Conservation (phyloP, 805 yeast species). For the Clavispora carvajalis region DNA sequence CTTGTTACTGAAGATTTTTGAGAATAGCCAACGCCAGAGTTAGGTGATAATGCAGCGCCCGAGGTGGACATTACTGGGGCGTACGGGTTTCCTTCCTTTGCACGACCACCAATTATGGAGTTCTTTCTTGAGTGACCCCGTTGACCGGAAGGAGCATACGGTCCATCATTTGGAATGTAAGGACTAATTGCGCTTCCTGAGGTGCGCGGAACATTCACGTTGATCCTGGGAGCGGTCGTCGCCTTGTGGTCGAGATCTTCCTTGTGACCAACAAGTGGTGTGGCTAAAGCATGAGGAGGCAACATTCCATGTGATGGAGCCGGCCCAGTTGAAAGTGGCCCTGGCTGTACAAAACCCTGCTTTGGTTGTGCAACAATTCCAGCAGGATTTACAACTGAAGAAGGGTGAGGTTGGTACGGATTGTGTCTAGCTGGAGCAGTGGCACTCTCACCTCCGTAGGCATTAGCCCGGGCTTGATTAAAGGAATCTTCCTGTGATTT, state of each 20-base stretch:
- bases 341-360: not conserved
- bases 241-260: not conserved
- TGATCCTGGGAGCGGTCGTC: not conserved
- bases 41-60: not conserved
- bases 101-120: constrained; percentile 35
- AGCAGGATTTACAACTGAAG: not conserved
- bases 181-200: constrained; percentile 22
- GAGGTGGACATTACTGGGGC: constrained; percentile 14
- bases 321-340: not conserved
- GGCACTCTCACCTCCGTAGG: not conserved
- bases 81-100: constrained; percentile 38
- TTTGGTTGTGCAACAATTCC: not conserved
- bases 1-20: constrained; percentile 1
- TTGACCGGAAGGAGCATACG: constrained; percentile 35
- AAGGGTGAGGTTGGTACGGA: not conserved
- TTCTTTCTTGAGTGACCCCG: constrained; percentile 36
- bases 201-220: not conserved
- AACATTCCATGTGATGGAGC: not conserved
- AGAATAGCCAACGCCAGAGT: constrained; percentile 1
- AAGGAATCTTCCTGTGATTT: not conserved
- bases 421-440: not conserved
- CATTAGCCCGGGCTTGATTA: not conserved
- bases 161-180: constrained; percentile 41
- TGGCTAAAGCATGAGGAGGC: not conserved
- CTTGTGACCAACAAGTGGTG: not conserved